Evolutionary conservation across 73 alveolate species (phyloP).

Genomic region (Uronychia binucleata): DNA sequence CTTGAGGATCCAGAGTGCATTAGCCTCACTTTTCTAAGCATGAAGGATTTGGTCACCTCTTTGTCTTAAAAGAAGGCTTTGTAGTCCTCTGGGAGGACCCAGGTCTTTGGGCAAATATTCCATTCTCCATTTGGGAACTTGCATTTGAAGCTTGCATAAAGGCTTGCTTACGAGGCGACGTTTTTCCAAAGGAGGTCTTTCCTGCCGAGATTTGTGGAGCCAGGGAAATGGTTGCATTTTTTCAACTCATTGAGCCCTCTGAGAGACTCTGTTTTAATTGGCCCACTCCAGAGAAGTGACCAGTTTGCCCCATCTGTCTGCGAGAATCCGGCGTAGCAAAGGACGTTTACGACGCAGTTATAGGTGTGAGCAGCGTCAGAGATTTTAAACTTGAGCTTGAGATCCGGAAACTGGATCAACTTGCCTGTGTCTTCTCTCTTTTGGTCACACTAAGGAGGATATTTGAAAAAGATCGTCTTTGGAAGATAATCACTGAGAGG

Average conservation of each 20-base stretch:
- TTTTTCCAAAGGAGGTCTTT: constrained; percentile 83
- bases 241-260: constrained; percentile 66
- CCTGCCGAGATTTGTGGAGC: constrained; percentile 84
- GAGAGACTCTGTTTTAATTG: constrained; percentile 49
- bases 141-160: constrained; percentile 24
- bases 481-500: not conserved
- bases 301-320: constrained; percentile 40
- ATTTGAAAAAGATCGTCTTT: constrained; percentile 8
- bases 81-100: constrained; percentile 86
- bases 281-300: constrained; percentile 42
- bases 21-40: constrained; percentile 38
- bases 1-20: constrained; percentile 84
- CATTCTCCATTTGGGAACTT: constrained; percentile 46
- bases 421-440: not conserved
- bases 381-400: constrained; percentile 16
- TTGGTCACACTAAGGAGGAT: constrained; percentile 13
- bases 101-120: constrained; percentile 85
- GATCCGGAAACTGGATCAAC: not conserved
- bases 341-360: constrained; percentile 42
- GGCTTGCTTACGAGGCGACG: constrained; percentile 55
- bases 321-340: constrained; percentile 47
- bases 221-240: constrained; percentile 90
- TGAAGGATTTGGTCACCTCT: constrained; percentile 35
- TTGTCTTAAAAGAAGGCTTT: constrained; percentile 70
- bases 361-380: constrained; percentile 41